phyloP scores from a whole-genome alignment of 306 rosid species.

The Rubus parviflorus region DNA sequence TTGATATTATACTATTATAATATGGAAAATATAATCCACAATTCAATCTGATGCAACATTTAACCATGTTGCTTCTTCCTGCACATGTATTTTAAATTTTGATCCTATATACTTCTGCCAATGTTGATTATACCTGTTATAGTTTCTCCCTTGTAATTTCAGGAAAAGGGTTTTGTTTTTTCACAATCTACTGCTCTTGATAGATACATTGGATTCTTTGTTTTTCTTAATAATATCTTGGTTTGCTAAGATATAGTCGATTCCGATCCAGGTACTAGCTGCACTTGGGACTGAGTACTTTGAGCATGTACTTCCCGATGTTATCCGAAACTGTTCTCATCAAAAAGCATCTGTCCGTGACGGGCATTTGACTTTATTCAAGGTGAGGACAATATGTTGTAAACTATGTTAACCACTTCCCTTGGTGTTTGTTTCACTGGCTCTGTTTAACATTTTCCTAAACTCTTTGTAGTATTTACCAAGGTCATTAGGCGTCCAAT shows the following conservation, averaged over 20 bases:
- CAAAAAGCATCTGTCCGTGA: slow-evolving; percentile 93
- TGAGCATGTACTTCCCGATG: slow-evolving; percentile 90
- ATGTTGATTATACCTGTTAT: neutral
- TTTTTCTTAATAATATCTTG: neutral
- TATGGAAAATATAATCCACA: neutral
- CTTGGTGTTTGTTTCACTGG: slow-evolving; percentile 1
- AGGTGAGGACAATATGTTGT: slow-evolving; percentile 50
- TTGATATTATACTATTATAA: neutral
- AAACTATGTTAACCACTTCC: neutral
- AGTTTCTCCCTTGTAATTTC: neutral
- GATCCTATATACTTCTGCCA: neutral
- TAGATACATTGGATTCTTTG: neutral
- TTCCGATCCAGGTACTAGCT: slow-evolving; percentile 68
- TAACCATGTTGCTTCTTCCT: neutral
- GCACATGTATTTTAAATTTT: neutral
- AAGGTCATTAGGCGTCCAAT: slow-evolving; percentile 84
- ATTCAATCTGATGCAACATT: neutral
- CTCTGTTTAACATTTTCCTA: slow-evolving; percentile 12
- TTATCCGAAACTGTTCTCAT: slow-evolving; percentile 89
- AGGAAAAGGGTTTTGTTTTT: neutral
- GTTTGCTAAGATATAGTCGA: slow-evolving; percentile 6
- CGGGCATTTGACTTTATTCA: slow-evolving; percentile 89
- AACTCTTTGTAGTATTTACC: slow-evolving; percentile 70
- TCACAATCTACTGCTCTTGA: neutral
- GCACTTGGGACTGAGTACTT: slow-evolving; percentile 87